These are phyloP conservation scores for Debaryomyces subglobosus DNA, from an alignment of 1,139 yeast genomes.

Conservation along the genomic window DNA sequence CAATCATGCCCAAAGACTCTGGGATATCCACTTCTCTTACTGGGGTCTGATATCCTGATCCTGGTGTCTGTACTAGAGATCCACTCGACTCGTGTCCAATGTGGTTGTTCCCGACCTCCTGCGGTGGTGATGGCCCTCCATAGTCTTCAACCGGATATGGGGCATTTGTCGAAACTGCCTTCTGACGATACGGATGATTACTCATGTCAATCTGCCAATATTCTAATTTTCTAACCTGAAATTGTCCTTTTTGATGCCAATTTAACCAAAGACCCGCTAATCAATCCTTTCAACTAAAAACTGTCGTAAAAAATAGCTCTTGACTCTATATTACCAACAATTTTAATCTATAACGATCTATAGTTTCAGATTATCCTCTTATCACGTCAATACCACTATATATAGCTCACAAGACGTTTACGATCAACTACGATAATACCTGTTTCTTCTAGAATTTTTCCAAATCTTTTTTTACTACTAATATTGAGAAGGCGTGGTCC, in stretches of 20 bases:
- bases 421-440: not conserved
- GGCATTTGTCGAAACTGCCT: conserved; percentile 21
- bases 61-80: conserved; percentile 3
- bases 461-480: not conserved
- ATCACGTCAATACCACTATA: not conserved
- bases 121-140: conserved; percentile 1
- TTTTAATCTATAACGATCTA: conserved; percentile 1
- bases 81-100: conserved; percentile 2
- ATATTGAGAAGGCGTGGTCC: conserved; percentile 5
- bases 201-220: conserved; percentile 12
- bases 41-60: conserved; percentile 2
- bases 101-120: not conserved
- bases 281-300: conserved; percentile 2
- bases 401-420: not conserved
- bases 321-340: not conserved
- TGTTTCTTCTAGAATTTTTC: not conserved
- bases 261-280: not conserved
- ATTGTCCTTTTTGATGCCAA: not conserved
- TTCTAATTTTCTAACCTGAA: not conserved
- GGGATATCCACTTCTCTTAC: not conserved
- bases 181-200: conserved; percentile 40
- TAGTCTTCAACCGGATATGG: conserved; percentile 30
- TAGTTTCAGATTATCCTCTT: not conserved
- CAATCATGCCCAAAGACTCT: not conserved
- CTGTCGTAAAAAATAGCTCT: not conserved